phyloP scores from a whole-genome alignment of 768 basidiomycete genomes.

The Naematelia aurantialba region DNA sequence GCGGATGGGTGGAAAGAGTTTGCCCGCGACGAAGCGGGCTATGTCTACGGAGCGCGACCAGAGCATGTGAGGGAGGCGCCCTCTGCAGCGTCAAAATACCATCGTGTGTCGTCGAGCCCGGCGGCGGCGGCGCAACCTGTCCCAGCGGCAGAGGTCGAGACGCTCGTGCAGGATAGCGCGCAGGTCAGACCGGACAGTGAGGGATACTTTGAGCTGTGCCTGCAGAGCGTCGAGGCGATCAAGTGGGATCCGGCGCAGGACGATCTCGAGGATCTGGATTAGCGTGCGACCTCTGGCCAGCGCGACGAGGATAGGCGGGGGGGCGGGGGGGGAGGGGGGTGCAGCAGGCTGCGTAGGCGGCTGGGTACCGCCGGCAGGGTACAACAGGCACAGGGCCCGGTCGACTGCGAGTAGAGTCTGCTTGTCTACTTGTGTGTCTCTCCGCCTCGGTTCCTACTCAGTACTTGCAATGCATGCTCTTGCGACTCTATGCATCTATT shows the following conservation, averaged over 20 bases:
- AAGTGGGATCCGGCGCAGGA: constrained; percentile 53
- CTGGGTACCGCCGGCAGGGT: too few species aligned
- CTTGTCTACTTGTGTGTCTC: too few species aligned
- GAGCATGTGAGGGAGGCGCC: constrained; percentile 6
- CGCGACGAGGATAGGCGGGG: too few species aligned
- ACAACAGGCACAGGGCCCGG: too few species aligned
- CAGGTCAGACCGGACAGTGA: constrained; percentile 36
- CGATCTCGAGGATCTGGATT: constrained; percentile 13
- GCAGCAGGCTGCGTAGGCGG: too few species aligned
- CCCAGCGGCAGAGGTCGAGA: not conserved
- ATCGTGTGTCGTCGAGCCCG: constrained; percentile 12
- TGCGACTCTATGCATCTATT: not conserved
- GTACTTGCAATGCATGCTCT: not conserved
- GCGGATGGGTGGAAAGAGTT: constrained; percentile 27
- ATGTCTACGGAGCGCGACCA: not conserved
- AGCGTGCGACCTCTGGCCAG: too few species aligned
- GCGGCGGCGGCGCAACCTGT: not conserved
- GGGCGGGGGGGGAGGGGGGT: too few species aligned
- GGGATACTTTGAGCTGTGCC: constrained; percentile 75
- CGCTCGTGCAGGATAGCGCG: not conserved
- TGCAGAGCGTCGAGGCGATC: constrained; percentile 76
- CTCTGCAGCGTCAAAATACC: constrained; percentile 13
- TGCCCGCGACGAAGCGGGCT: constrained; percentile 13
- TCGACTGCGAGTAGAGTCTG: too few species aligned
- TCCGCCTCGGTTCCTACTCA: not conserved